A percentile compares a stretch with the other conserved stretches of the same genome.
Evolutionary conservation across 1,139 yeast genomes (phyloP).

Genomic region (Diutina rugosa): DNA sequence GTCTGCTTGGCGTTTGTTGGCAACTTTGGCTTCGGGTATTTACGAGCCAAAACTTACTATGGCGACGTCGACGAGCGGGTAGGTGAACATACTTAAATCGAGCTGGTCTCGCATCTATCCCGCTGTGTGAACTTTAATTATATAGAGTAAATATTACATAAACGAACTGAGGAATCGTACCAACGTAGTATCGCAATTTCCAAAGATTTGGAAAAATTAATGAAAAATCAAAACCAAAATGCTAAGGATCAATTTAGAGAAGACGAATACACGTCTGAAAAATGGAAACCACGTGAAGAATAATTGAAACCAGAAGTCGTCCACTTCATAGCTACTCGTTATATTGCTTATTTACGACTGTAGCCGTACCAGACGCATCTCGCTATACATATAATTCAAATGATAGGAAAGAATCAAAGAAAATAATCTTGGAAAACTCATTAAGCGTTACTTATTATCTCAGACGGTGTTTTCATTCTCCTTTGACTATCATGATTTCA

Average conservation of each 20-base stretch:
- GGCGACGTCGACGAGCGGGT: constrained; percentile 10
- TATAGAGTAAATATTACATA: neutral
- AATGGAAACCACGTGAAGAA: too few relatives aligned
- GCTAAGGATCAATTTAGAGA: too few relatives aligned
- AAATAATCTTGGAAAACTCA: too few relatives aligned
- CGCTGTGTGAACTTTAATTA: neutral
- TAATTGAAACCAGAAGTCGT: neutral
- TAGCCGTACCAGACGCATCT: neutral
- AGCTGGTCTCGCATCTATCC: neutral
- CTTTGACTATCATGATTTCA: neutral
- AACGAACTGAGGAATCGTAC: neutral
- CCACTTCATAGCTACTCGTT: neutral
- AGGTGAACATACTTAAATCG: neutral
- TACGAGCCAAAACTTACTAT: constrained; percentile 31
- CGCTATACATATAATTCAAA: neutral
- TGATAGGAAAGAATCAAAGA: neutral
- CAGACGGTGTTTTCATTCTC: neutral
- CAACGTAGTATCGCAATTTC: neutral
- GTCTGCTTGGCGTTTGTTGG: constrained; percentile 19
- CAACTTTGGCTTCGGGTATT: constrained; percentile 31
- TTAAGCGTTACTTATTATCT: too few relatives aligned
- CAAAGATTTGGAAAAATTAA: neutral
- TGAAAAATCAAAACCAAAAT: too few relatives aligned
- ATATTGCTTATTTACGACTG: neutral
- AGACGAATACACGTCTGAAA: too few relatives aligned